Percentiles rank a stretch among this genome's conserved stretches.
phyloP scores from a whole-genome alignment of 202 grass and related monocot species.

The Schoenoplectus triqueter region DNA sequence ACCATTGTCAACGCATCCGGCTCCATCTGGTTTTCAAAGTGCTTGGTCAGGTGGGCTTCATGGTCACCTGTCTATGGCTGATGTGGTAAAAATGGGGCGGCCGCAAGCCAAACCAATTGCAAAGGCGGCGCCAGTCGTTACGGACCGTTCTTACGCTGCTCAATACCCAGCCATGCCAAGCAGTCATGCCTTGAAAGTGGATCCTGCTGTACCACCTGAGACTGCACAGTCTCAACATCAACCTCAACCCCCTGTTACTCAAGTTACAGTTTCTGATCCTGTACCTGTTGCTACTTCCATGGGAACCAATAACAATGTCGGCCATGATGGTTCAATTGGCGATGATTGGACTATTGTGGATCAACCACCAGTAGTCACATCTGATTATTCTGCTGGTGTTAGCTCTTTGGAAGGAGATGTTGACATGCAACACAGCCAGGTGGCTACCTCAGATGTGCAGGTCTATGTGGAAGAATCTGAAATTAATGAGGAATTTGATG shows the following conservation, averaged over 20 bases:
- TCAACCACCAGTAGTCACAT: conserved; percentile 36
- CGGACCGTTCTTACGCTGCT: conserved; percentile 58
- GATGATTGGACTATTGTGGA: conserved; percentile 70
- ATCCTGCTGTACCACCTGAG: not conserved
- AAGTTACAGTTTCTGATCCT: conserved; percentile 52
- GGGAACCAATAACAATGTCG: conserved; percentile 50
- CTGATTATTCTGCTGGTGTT: conserved; percentile 43
- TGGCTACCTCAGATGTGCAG: conserved; percentile 51
- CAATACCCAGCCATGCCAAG: conserved; percentile 70
- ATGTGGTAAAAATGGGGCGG: conserved; percentile 93
- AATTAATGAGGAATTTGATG: conserved; percentile 58
- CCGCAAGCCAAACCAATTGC: conserved; percentile 62
- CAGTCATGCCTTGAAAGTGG: conserved; percentile 45
- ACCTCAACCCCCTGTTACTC: conserved; percentile 49
- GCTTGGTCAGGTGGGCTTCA: conserved; percentile 67
- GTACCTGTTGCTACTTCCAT: conserved; percentile 42
- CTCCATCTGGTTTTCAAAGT: conserved; percentile 66
- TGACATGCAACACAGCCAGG: conserved; percentile 19
- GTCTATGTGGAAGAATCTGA: conserved; percentile 49
- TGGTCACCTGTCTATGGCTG: conserved; percentile 87
- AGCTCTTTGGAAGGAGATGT: conserved; percentile 37
- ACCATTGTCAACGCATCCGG: conserved; percentile 50
- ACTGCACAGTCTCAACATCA: conserved; percentile 41
- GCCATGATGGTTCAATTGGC: conserved; percentile 41
- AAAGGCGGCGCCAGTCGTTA: conserved; percentile 40